Evolutionary conservation across 2,329 filamentous ascomycete genomes (phyloP).

Genomic region (Zasmidium angulare): DNA sequence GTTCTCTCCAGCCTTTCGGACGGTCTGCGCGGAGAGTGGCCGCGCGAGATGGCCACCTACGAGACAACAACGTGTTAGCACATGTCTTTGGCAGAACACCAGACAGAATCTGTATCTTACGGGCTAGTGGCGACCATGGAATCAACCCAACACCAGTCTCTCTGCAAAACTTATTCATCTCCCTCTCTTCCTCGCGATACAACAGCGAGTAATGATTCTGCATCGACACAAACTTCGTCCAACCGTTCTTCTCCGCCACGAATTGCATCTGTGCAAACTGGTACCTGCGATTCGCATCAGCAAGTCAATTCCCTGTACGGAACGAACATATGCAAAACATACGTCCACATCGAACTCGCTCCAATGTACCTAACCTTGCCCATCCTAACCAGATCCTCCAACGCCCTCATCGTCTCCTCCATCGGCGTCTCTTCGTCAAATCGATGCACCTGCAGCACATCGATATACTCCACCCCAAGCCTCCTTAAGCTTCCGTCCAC

Average conservation of each 20-base stretch:
- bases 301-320: no score
- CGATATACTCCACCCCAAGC: conserved; percentile 58
- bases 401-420: conserved; percentile 60
- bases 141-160: conserved; percentile 52
- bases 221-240: conserved; percentile 63
- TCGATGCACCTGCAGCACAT: conserved; percentile 63
- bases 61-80: conserved; percentile 21
- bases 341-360: not conserved
- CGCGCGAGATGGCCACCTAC: conserved; percentile 25
- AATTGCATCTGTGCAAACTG: conserved; percentile 58
- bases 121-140: conserved; percentile 35
- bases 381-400: conserved; percentile 57
- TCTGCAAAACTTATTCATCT: conserved; percentile 54
- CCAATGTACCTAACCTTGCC: conserved; percentile 45
- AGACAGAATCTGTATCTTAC: no score
- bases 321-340: not conserved
- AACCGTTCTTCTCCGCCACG: conserved; percentile 56
- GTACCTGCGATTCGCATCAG: conserved; percentile 27
- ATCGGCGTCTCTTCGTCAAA: conserved; percentile 55
- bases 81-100: conserved; percentile 18
- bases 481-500: conserved; percentile 59
- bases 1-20: conserved; percentile 7
- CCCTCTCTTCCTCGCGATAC: conserved; percentile 63
- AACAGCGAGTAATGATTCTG: conserved; percentile 59
- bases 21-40: conserved; percentile 10